Base-by-base conservation (phyloP, 2,329 filamentous ascomycete genomes). In the Trichophyton benhamiae region DNA sequence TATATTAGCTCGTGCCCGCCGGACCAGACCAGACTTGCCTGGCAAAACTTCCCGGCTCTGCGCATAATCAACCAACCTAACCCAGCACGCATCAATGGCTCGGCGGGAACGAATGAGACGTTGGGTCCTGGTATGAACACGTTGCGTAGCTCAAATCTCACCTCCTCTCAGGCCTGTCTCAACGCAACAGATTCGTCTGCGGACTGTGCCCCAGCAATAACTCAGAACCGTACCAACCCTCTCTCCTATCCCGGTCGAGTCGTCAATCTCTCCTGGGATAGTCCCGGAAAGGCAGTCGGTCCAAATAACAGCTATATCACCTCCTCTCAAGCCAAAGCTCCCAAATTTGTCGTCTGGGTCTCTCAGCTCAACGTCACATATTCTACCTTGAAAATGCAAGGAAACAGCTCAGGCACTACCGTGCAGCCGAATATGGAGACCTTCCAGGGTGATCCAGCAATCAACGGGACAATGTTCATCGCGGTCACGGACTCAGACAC, bases 291-390 rank as follows among this genome's bases (percentile, higher is more conserved):
- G 66, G 67, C 80, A 0, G 80, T 92, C 2, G 89, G 89, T 0
- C 89, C 89, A 0, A 92, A 95, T 73, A 90, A 89, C 76, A 88
- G 83, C 69, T 95, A 95, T 71, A 75, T 90, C 57, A 92, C 89
- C 0, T 77, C 78, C 0, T 78, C 80, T 0, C 66, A 69, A 17
- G 87, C 86, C 0, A 79, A 79, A 1, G 67, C 72, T 2, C 86
- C 89, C 0, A 74, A 76, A 62, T 95, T 81, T 66, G 88, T 89
- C 0, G 82, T 84, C 0, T 95, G 89, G 88, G 86, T 88, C 0
- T 81, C 80, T 0, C 89, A 94, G 77, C 77, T 94, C 17, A 90
- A 88, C 64, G 78, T 87, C 11, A 94, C 89, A 0, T 88, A 88
- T 69, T 80, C 84, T 0, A 76, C 80, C 0, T 70, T 88, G n/a